Base-by-base conservation (phyloP, 768 basidiomycete species). In the Agaricus sinodeliciosus region DNA sequence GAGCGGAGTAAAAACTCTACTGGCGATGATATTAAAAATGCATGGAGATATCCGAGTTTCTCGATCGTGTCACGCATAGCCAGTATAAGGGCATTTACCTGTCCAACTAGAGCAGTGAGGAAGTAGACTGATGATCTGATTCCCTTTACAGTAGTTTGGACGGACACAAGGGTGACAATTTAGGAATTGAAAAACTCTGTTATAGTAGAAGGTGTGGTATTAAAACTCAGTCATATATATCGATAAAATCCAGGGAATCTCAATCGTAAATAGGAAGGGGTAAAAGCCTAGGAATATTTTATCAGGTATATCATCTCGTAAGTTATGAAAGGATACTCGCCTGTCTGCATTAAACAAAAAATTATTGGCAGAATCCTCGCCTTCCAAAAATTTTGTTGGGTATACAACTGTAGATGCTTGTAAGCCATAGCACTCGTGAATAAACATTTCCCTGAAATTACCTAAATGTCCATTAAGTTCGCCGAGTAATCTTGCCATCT, bases 281-380 rank as follows among this genome's bases (percentile, higher is more conserved):
- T 59, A 90, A 59, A 48, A 91, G 58, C 60, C 88, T 85, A 52
- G 16, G 49, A 28, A 28, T 41, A 42, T 27, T 25, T 26, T 27
- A 26, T 58, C 13, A 54, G 53, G 37, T 46, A 34, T 19, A 16
- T 9, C 36, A 6, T 18, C 40, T 22, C 9, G 8, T 16, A 5
- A 31, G 11, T 16, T 8, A 8, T 0, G 8, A 12, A 26, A 43
- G 31, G 31, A 42, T 13, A 64, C 76, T 55, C 57, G 85, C 87
- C 79, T 77, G 63, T 95, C 94, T 26, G 90, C 81, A 62, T 89
- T 90, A 70, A 95, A 95, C 55, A 96, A 69, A 72, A 96, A 95
- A 65, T 98, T 97, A 58, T 94, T 87, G 5, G 87, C 85, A 1
- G 82, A 75, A 63, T 95, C 92, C 68, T 97, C 94, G n/a, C 82